Conservation (phyloP, 495 filamentous ascomycete genomes). For the Parachaetomium inaequale region DNA sequence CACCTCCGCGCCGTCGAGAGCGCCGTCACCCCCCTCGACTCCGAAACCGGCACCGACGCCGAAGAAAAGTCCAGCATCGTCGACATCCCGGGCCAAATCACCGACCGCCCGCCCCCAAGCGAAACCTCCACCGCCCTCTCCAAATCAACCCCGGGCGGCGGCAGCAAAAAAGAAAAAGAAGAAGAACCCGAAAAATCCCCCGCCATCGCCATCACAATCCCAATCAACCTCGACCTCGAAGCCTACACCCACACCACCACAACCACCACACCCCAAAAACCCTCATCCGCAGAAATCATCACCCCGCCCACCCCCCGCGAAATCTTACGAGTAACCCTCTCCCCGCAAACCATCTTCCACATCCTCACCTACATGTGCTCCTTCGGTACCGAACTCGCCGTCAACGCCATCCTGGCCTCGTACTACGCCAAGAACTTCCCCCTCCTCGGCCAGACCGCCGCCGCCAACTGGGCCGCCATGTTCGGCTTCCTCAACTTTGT, state of each 20-base stretch:
- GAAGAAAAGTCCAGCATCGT: slow-evolving; percentile 38
- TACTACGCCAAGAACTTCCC: slow-evolving; percentile 81
- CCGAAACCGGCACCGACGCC: not conserved
- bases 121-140: not conserved
- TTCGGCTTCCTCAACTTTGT: slow-evolving; percentile 84
- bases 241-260: not conserved
- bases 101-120: slow-evolving; percentile 40
- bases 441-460: slow-evolving; percentile 65
- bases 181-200: not conserved
- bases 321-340: slow-evolving; percentile 44
- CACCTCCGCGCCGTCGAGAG: not conserved
- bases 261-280: not conserved
- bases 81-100: slow-evolving; percentile 52
- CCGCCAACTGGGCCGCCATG: slow-evolving; percentile 81
- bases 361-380: slow-evolving; percentile 73
- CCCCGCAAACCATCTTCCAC: slow-evolving; percentile 64
- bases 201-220: not conserved
- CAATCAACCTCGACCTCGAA: not conserved
- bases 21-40: not conserved
- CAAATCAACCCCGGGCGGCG: not conserved
- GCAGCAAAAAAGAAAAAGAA: not conserved
- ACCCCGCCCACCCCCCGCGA: slow-evolving; percentile 60
- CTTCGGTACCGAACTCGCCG: slow-evolving; percentile 79
- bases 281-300: not conserved
- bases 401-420: slow-evolving; percentile 75